These are phyloP conservation scores for Filobasidium floriforme DNA, from an alignment of 768 basidiomycete genomes.

Conservation along the genomic window DNA sequence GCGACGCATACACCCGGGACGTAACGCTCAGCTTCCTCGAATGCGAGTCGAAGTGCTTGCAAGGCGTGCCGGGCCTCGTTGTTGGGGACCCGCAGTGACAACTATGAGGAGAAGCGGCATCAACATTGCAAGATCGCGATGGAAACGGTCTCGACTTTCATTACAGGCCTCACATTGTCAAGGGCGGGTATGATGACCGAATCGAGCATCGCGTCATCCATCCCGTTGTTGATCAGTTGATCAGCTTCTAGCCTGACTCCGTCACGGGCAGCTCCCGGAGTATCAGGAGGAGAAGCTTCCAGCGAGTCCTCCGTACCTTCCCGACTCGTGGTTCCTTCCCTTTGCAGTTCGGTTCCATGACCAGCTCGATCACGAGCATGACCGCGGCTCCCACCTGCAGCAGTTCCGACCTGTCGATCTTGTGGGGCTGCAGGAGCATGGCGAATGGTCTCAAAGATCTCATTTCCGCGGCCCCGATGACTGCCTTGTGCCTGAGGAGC, in stretches of 20 bases:
- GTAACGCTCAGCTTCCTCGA: conserved; percentile 87
- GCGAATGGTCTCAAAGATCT: conserved; percentile 77
- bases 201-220: conserved; percentile 69
- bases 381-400: conserved; percentile 56
- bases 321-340: background rate
- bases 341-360: background rate
- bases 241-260: background rate
- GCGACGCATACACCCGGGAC: conserved; percentile 93
- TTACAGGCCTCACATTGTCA: conserved; percentile 82
- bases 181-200: conserved; percentile 94
- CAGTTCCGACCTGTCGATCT: conserved; percentile 36
- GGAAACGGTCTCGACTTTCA: conserved; percentile 40
- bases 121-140: conserved; percentile 9
- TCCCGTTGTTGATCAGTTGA: conserved; percentile 8
- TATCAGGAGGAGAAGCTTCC: background rate
- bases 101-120: conserved; percentile 48
- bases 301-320: background rate
- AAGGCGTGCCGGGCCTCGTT: conserved; percentile 82
- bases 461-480: conserved; percentile 14
- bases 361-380: conserved; percentile 16
- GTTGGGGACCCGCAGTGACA: conserved; percentile 87
- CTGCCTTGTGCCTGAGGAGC: background rate
- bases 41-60: conserved; percentile 77
- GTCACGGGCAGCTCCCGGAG: background rate
- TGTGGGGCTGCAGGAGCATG: conserved; percentile 50